phyloP scores from a whole-genome alignment of 495 filamentous ascomycete genomes.

The Schizothecium vesticola region DNA sequence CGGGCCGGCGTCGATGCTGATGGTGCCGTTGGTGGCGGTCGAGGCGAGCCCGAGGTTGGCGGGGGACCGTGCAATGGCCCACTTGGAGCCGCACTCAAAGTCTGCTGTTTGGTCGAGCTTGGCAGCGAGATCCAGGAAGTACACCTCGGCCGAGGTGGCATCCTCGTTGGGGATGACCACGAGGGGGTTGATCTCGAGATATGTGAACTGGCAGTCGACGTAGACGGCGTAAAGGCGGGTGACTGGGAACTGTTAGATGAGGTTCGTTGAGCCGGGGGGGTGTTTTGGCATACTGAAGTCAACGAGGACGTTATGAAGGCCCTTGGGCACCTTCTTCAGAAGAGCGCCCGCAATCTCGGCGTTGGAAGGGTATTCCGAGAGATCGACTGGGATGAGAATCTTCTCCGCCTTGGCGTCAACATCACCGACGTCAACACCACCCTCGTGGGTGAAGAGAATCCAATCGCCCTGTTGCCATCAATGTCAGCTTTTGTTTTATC shows the following conservation, averaged over 20 bases:
- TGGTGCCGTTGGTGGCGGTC: constrained; percentile 58
- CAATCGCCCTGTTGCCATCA: constrained; percentile 78
- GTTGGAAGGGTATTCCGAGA: constrained; percentile 92
- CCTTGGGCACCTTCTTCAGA: constrained; percentile 88
- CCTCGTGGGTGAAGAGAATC: constrained; percentile 99
- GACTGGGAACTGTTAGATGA: constrained; percentile 17
- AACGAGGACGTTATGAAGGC: constrained; percentile 93
- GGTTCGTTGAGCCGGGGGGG: constrained; percentile 49
- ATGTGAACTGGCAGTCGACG: constrained; percentile 99
- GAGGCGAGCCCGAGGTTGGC: constrained; percentile 74
- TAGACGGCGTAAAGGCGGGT: constrained; percentile 86
- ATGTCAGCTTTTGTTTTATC: constrained; percentile 25
- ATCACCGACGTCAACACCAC: constrained; percentile 99
- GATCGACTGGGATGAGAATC: constrained; percentile 93
- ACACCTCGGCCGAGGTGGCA: constrained; percentile 84
- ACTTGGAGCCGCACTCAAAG: constrained; percentile 98
- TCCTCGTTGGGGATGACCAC: constrained; percentile 95
- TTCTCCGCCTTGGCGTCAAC: constrained; percentile 98
- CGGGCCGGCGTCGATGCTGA: constrained; percentile 93
- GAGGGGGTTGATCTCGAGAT: constrained; percentile 99
- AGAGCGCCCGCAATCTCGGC: constrained; percentile 79
- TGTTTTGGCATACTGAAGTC: constrained; percentile 66
- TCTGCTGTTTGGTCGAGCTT: constrained; percentile 99
- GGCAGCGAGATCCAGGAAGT: constrained; percentile 97
- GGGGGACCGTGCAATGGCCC: constrained; percentile 89